Percentiles rank a stretch among this genome's conserved stretches.
phyloP scores from a whole-genome alignment of 1,139 yeast genomes.

The Meyerozyma elateridarum region DNA sequence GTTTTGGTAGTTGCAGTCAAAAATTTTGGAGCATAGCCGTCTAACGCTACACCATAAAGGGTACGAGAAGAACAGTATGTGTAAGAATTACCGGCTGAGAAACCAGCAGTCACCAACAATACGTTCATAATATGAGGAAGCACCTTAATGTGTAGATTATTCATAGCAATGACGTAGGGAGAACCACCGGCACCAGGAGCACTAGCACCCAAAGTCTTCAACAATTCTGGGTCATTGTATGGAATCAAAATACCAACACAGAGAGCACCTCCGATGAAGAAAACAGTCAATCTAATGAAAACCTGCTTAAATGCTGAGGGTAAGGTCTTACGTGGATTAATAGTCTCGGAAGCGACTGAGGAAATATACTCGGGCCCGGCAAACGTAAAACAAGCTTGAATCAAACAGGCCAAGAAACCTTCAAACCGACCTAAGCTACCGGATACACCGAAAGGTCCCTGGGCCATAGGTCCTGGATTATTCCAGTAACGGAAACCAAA shows the following conservation, averaged over 20 bases:
- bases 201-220: slow-evolving; percentile 15
- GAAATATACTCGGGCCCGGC: slow-evolving; percentile 20
- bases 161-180: slow-evolving; percentile 22
- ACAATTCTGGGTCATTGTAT: slow-evolving; percentile 15
- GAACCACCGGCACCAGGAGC: slow-evolving; percentile 19
- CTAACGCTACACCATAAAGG: slow-evolving; percentile 55
- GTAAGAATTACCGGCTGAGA: slow-evolving; percentile 71
- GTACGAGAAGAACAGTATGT: slow-evolving; percentile 60
- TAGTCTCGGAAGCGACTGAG: slow-evolving; percentile 13
- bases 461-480: slow-evolving; percentile 18
- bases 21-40: slow-evolving; percentile 47
- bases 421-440: slow-evolving; percentile 19
- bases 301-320: slow-evolving; percentile 14
- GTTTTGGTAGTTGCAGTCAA: slow-evolving; percentile 30
- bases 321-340: slow-evolving; percentile 13
- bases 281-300: slow-evolving; percentile 12
- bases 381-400: slow-evolving; percentile 18
- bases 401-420: slow-evolving; percentile 17
- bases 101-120: slow-evolving; percentile 56
- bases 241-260: slow-evolving; percentile 14
- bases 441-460: slow-evolving; percentile 11
- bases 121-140: slow-evolving; percentile 64
- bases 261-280: slow-evolving; percentile 14
- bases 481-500: slow-evolving; percentile 21
- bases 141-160: slow-evolving; percentile 24